Conservation (phyloP, 2,329 filamentous ascomycete species). For the Fusarium sp. region DNA sequence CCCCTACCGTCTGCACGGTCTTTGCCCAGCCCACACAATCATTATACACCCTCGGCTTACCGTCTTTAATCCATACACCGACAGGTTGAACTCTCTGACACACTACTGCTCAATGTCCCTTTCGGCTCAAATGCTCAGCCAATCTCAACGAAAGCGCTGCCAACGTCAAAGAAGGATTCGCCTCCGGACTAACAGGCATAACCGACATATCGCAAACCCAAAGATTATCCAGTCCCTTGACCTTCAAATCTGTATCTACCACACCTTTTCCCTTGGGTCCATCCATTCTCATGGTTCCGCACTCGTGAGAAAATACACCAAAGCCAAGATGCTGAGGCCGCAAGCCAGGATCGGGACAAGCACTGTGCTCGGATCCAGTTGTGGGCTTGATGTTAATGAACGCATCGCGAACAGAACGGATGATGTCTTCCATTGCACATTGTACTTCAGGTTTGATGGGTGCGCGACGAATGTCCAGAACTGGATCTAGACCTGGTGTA, state of each 20-base stretch:
- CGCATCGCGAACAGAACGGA: not conserved
- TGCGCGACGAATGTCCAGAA: conserved; percentile 11
- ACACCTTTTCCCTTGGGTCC: conserved; percentile 2
- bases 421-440: conserved; percentile 20
- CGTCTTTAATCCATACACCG: too few relatives aligned
- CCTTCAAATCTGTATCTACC: conserved; percentile 14
- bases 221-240: conserved; percentile 22
- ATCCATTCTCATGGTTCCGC: conserved; percentile 37
- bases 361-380: too few relatives aligned
- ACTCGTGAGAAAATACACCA: conserved; percentile 32
- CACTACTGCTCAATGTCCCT: too few relatives aligned
- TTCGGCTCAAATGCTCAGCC: not conserved
- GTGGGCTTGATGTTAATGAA: not conserved
- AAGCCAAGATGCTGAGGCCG: conserved; percentile 30
- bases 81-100: too few relatives aligned
- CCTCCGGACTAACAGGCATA: conserved; percentile 27
- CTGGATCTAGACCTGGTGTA: conserved; percentile 17
- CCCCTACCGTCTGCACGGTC: too few relatives aligned
- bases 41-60: too few relatives aligned
- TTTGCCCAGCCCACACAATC: too few relatives aligned
- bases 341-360: conserved; percentile 4
- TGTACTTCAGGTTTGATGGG: conserved; percentile 18
- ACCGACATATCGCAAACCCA: conserved; percentile 35
- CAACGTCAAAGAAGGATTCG: conserved; percentile 25
- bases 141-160: conserved; percentile 29